Conservation (phyloP, 2,329 filamentous ascomycete species). For the Calonectria leucothoes region DNA sequence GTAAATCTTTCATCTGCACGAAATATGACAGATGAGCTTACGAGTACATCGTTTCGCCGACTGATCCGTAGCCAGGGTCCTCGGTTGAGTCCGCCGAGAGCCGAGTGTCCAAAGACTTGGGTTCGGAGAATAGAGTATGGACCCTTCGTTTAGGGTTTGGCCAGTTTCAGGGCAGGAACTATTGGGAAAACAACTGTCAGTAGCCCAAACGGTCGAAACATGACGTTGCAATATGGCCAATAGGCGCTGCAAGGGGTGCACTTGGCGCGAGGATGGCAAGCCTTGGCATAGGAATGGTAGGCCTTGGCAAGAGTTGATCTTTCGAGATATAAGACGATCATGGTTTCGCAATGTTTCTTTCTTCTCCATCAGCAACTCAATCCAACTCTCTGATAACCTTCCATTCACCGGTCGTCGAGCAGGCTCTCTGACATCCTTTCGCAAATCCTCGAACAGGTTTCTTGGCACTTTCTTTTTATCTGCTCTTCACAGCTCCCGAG, state of each 20-base stretch:
- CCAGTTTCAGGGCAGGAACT: not conserved
- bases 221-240: not conserved
- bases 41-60: not conserved
- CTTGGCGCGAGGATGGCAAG: not conserved
- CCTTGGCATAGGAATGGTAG: too few relatives aligned
- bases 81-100: not conserved
- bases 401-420: not conserved
- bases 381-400: not conserved
- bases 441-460: not conserved
- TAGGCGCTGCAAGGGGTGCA: not conserved
- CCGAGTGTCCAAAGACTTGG: not conserved
- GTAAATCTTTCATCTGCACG: too few relatives aligned
- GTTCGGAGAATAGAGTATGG: not conserved
- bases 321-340: not conserved
- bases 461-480: not conserved
- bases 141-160: not conserved
- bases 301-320: too few relatives aligned
- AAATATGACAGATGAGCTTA: not conserved
- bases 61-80: not conserved
- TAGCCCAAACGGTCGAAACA: not conserved
- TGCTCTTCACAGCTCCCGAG: not conserved
- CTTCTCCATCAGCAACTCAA: not conserved
- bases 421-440: not conserved
- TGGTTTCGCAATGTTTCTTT: not conserved
- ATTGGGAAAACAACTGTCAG: not conserved